These are phyloP conservation scores for Calocybe indica DNA, from an alignment of 768 basidiomycete genomes.

Conservation along the genomic window DNA sequence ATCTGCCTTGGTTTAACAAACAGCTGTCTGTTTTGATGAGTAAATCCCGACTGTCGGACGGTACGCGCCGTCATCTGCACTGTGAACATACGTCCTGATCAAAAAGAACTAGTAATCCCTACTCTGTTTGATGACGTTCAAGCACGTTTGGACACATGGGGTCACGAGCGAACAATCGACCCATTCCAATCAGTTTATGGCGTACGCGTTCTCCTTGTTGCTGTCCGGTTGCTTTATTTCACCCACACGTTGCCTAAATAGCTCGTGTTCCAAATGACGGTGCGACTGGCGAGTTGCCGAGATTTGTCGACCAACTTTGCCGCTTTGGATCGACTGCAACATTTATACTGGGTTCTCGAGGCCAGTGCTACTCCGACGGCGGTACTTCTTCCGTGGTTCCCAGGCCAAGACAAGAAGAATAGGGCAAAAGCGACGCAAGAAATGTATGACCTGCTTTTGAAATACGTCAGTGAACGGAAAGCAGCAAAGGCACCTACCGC, in stretches of 20 bases:
- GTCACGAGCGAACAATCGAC: conserved; percentile 21
- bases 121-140: conserved; percentile 20
- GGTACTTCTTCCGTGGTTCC: conserved; percentile 33
- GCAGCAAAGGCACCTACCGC: conserved; percentile 15
- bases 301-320: conserved; percentile 23
- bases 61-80: conserved; percentile 6
- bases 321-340: conserved; percentile 14
- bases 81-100: not conserved
- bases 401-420: conserved; percentile 20
- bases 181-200: conserved; percentile 27
- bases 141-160: conserved; percentile 16
- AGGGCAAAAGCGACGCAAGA: conserved; percentile 24
- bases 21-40: conserved; percentile 13
- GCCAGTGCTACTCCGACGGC: conserved; percentile 23
- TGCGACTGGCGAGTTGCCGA: conserved; percentile 26
- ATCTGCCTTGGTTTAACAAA: conserved; percentile 15
- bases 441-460: conserved; percentile 18
- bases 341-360: conserved; percentile 25
- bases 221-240: not conserved
- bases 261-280: conserved; percentile 30
- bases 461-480: conserved; percentile 21
- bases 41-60: conserved; percentile 16
- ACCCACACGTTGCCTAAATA: conserved; percentile 3
- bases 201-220: conserved; percentile 10
- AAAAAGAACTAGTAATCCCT: conserved; percentile 16